These are phyloP conservation scores for Ascoidea tarda DNA, from an alignment of 805 yeast genomes.

Conservation along the genomic window DNA sequence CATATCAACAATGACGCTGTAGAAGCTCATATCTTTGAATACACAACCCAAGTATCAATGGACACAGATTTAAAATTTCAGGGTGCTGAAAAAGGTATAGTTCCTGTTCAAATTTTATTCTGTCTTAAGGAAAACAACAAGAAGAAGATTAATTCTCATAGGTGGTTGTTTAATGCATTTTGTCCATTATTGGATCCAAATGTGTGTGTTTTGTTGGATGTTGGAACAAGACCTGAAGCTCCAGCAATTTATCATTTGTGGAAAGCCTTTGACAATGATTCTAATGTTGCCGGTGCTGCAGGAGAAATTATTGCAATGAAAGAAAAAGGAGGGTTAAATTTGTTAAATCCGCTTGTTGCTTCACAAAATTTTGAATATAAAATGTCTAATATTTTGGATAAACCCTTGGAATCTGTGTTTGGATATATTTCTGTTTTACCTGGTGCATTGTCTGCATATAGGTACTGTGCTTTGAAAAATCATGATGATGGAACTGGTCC, in stretches of 20 bases:
- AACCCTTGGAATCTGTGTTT: slow-evolving; percentile 83
- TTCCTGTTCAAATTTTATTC: slow-evolving; percentile 89
- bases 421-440: slow-evolving; percentile 92
- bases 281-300: slow-evolving; percentile 97
- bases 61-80: slow-evolving; percentile 82
- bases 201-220: slow-evolving; percentile 80
- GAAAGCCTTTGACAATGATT: slow-evolving; percentile 94
- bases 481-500: slow-evolving; percentile 92
- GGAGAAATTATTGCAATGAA: slow-evolving; percentile 95
- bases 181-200: slow-evolving; percentile 90
- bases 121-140: slow-evolving; percentile 87
- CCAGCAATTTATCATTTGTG: slow-evolving; percentile 85
- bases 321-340: slow-evolving; percentile 72
- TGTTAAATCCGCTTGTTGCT: slow-evolving; percentile 85
- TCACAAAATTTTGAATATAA: slow-evolving; percentile 95
- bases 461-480: slow-evolving; percentile 76
- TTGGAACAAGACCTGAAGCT: slow-evolving; percentile 92
- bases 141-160: slow-evolving; percentile 91
- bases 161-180: slow-evolving; percentile 94
- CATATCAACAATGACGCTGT: slow-evolving; percentile 86
- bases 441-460: slow-evolving; percentile 90
- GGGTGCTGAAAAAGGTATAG: slow-evolving; percentile 79
- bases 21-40: slow-evolving; percentile 87
- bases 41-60: slow-evolving; percentile 88
- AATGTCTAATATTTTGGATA: slow-evolving; percentile 91